Base-by-base conservation (phyloP, 345 rosid species). In the rapeseed (Brassica napus) region DNA sequence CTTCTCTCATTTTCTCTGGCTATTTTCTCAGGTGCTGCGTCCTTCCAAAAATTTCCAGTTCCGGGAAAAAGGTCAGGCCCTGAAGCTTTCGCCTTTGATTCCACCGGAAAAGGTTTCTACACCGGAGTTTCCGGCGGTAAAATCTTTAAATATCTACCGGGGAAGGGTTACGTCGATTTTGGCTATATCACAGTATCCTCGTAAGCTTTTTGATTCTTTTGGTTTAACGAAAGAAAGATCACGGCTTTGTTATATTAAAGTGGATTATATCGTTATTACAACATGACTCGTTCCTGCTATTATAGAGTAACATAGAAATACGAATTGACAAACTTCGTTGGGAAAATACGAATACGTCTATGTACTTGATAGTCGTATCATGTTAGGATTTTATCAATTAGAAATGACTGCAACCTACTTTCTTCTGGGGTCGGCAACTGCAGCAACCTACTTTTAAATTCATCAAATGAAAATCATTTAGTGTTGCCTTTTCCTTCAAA, bases 81-180 rank as follows among this genome's bases (percentile, higher is more conserved):
- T n/a, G n/a, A n/a, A n/a, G n/a, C n/a, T n/a, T n/a, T n/a, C n/a
- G n/a, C n/a, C n/a, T n/a, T n/a, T n/a, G n/a, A n/a, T n/a, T n/a
- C n/a, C n/a, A n/a, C n/a, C n/a, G n/a, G n/a, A n/a, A n/a, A n/a
- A n/a, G n/a, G n/a, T n/a, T n/a, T n/a, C n/a, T n/a, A n/a, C n/a
- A n/a, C n/a, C n/a, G n/a, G n/a, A n/a, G n/a, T n/a, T n/a, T n/a
- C n/a, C n/a, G n/a, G n/a, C n/a, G n/a, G n/a, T n/a, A n/a, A n/a
- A n/a, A n/a, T n/a, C n/a, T n/a, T n/a, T n/a, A 80, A 67, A 34
- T 85, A 81, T 75, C 10, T 63, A 8, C 76, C 79, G 1, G 44
- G 21, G 4, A 75, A 37, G 26, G 83, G 79, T 69, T 80, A 37
- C 4, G n/a, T n/a, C n/a, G n/a, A n/a, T n/a, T n/a, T n/a, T n/a